Base-by-base conservation (phyloP, 768 basidiomycete species). In the Kwoniella dendrophila region DNA sequence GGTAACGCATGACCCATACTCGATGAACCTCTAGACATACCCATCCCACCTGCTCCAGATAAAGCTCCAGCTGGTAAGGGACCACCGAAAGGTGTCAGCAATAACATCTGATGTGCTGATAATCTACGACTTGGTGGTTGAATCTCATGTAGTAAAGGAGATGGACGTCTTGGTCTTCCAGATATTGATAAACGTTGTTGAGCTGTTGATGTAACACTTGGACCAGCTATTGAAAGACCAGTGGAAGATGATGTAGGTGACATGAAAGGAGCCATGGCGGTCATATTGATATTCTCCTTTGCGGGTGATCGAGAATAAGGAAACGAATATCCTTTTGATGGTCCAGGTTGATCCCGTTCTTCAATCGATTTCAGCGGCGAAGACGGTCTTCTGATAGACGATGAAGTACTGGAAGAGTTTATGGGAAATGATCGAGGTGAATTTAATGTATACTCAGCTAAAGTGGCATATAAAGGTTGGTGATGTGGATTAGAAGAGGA, bases 81-180 rank as follows among this genome's bases (percentile, higher is more conserved):
- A 10, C 65, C 68, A 0, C 74, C 74, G 36, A 75, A 75, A 0
- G 74, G 74, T 5, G 71, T 73, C 26, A 75, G 60, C 4, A 75
- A 64, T 18, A 75, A 48, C 51, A 75, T 63, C 49, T 75, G 74
- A 52, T 75, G 74, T 2, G 69, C 50, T 16, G 67, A 68, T 4
- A 75, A 45, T 12, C 71, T 38, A 26, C 74, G 40, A 27, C 55
- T 60, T 2, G 74, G 74, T 16, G 71, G 74, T 66, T 75, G 71
- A 47, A 75, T 71, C 56, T 75, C 74, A 45, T 75, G 73, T 32
- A 68, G 22, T 4, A 68, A 55, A 3, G 67, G 53, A 8, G 71
- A 72, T n/a, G 71, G 41, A 14, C 71, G 54, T 7, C 71, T 34
- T 26, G 61, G 49, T 26, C 62, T 34, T 18, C 41, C 41, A 14